phyloP scores from a whole-genome alignment of 768 basidiomycete species.

The Agaricus subrufescens region DNA sequence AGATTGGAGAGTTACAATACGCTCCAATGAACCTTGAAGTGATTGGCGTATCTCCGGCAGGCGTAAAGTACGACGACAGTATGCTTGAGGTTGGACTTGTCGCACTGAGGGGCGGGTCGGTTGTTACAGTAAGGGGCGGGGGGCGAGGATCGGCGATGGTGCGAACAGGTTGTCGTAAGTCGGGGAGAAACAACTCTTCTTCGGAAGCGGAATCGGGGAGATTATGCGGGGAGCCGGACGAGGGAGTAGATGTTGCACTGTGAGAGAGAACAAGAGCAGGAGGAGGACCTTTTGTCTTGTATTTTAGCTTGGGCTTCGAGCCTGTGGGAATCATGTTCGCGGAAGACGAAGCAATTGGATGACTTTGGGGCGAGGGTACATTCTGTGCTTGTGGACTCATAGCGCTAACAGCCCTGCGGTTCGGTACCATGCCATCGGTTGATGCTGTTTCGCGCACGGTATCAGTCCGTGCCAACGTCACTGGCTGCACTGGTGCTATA shows the following conservation, averaged over 20 bases:
- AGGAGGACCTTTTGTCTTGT: constrained; percentile 2
- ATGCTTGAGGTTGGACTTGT: constrained; percentile 43
- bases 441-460: not conserved
- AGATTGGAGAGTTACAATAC: not conserved
- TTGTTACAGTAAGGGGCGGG: constrained; percentile 9
- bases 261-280: constrained; percentile 3
- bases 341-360: not conserved
- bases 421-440: not conserved
- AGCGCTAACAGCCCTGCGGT: not conserved
- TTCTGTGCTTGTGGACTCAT: not conserved
- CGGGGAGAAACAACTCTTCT: not conserved
- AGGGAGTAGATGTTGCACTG: not conserved
- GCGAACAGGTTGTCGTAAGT: not conserved
- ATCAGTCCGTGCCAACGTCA: not conserved
- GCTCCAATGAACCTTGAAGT: constrained; percentile 10
- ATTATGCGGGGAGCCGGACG: not conserved
- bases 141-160: not conserved
- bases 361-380: not conserved
- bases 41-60: constrained; percentile 28
- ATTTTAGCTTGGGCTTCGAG: not conserved
- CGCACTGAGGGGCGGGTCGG: constrained; percentile 27
- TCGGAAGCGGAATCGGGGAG: not conserved
- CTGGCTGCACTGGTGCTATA: too few species aligned
- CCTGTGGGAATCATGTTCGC: not conserved
- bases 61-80: constrained; percentile 48